These are phyloP conservation scores for Amanita subjunquillea DNA, from an alignment of 768 basidiomycete genomes.

Conservation along the genomic window DNA sequence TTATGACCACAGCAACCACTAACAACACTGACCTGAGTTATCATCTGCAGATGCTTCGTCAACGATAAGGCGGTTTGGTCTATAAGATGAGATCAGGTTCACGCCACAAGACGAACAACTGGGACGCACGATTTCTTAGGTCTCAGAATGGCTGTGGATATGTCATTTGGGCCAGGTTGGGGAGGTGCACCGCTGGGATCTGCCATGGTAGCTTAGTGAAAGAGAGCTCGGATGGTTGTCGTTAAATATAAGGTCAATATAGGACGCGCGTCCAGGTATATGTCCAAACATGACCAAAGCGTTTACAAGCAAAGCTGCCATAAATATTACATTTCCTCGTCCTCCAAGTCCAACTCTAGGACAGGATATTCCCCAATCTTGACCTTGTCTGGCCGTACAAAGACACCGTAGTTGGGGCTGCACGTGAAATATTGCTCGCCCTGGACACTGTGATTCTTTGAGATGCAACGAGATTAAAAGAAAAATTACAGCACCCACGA, in stretches of 20 bases:
- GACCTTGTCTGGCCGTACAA: constrained; percentile 78
- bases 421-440: constrained; percentile 84
- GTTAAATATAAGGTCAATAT: constrained; percentile 15
- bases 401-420: constrained; percentile 66
- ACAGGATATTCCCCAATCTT: constrained; percentile 81
- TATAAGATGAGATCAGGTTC: constrained; percentile 22
- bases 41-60: constrained; percentile 93
- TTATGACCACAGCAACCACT: not conserved
- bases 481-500: constrained; percentile 45
- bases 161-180: constrained; percentile 81
- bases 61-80: constrained; percentile 95
- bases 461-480: not conserved
- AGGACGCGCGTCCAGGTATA: constrained; percentile 29
- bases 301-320: constrained; percentile 10
- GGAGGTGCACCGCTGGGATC: constrained; percentile 80
- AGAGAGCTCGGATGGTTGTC: constrained; percentile 13
- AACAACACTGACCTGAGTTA: constrained; percentile 68
- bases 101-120: constrained; percentile 2
- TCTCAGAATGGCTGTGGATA: constrained; percentile 89
- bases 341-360: constrained; percentile 58
- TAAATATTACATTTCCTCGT: constrained; percentile 56
- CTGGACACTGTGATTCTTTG: constrained; percentile 46
- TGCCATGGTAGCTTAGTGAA: constrained; percentile 33
- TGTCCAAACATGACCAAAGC: constrained; percentile 23
- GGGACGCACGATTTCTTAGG: constrained; percentile 91